These are phyloP conservation scores for Primulina tabacum DNA, from an alignment of 257 asterid species.

Conservation along the genomic window DNA sequence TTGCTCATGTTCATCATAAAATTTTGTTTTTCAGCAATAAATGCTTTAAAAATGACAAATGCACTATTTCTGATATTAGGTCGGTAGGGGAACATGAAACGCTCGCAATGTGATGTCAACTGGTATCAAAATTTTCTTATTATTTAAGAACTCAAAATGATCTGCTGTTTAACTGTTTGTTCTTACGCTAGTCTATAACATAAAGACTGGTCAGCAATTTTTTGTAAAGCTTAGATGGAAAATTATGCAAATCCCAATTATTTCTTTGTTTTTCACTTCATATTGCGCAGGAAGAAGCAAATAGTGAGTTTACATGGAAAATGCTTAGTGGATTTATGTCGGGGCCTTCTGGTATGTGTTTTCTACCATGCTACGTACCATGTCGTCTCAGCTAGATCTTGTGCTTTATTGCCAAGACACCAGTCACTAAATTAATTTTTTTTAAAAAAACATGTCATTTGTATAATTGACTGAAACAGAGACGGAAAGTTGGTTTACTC, in stretches of 20 bases:
- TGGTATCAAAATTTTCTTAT: neutral
- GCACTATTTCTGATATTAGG: constrained; percentile 11
- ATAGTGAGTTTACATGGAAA: constrained; percentile 41
- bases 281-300: constrained; percentile 67
- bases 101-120: neutral
- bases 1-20: constrained; percentile 19
- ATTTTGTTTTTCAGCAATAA: constrained; percentile 3
- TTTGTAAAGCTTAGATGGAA: constrained; percentile 25
- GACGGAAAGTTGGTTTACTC: neutral
- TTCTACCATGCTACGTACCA: constrained; percentile 36
- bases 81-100: constrained; percentile 20
- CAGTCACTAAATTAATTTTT: neutral
- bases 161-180: neutral
- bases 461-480: neutral
- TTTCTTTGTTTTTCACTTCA: constrained; percentile 42
- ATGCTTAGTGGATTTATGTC: constrained; percentile 44
- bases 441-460: neutral
- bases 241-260: constrained; percentile 51
- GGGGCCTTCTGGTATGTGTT: constrained; percentile 65
- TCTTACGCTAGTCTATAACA: constrained; percentile 23
- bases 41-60: constrained; percentile 8
- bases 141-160: too few species aligned
- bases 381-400: neutral
- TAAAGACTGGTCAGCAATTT: constrained; percentile 20
- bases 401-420: neutral